phyloP scores from a whole-genome alignment of 768 basidiomycete species.

The Boletus vermiculosoides region DNA sequence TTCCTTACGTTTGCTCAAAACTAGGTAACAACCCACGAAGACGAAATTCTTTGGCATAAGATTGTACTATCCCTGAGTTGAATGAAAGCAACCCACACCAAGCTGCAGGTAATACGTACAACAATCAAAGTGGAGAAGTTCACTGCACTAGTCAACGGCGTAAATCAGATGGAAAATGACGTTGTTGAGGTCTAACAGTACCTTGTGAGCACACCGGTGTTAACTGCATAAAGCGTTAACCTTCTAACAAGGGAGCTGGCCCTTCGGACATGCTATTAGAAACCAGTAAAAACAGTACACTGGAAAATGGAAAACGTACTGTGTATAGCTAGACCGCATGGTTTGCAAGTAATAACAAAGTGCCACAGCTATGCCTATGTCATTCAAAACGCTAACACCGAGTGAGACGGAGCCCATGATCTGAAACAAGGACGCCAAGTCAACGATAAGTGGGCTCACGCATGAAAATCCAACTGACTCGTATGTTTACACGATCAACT shows the following conservation, averaged over 20 bases:
- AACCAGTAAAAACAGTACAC: neutral
- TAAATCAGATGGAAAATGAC: neutral
- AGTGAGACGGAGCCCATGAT: slow-evolving; percentile 48
- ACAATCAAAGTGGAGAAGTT: slow-evolving; percentile 52
- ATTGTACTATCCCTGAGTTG: slow-evolving; percentile 47
- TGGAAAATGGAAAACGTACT: slow-evolving; percentile 31
- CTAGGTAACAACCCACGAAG: slow-evolving; percentile 61
- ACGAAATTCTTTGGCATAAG: slow-evolving; percentile 52
- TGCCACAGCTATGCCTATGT: slow-evolving; percentile 49
- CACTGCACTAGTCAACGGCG: slow-evolving; percentile 18
- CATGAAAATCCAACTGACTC: slow-evolving; percentile 34
- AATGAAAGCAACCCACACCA: neutral
- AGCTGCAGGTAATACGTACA: slow-evolving; percentile 36
- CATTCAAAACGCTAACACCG: slow-evolving; percentile 46
- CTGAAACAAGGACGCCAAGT: slow-evolving; percentile 27
- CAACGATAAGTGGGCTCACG: neutral
- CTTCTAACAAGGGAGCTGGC: slow-evolving; percentile 56
- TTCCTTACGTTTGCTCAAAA: slow-evolving; percentile 60
- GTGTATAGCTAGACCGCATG: slow-evolving; percentile 48
- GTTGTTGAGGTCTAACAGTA: slow-evolving; percentile 15
- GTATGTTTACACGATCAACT: slow-evolving; percentile 42
- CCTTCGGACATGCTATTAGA: slow-evolving; percentile 30
- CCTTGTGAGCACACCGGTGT: slow-evolving; percentile 66
- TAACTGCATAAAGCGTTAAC: slow-evolving; percentile 57
- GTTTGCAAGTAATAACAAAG: slow-evolving; percentile 55